A percentile compares a stretch with the other conserved stretches of the same genome.
phyloP scores from a whole-genome alignment of 2,329 filamentous ascomycete species.

The Rhynchosporium graminicola region DNA sequence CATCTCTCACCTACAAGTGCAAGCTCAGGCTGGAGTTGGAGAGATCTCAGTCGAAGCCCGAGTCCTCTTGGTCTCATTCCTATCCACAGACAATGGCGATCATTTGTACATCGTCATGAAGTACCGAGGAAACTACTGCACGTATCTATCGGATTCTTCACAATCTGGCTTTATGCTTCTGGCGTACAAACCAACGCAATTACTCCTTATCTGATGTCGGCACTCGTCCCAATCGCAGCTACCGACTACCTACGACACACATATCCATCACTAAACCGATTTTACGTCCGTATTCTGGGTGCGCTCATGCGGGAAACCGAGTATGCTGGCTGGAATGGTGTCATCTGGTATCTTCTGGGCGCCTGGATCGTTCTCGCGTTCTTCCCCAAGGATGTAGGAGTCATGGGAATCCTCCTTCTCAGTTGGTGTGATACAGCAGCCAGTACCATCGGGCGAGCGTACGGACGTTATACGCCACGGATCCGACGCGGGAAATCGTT shows the following conservation, averaged over 20 bases:
- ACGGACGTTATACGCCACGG: constrained; percentile 83
- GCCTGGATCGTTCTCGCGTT: constrained; percentile 83
- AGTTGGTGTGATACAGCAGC: constrained; percentile 99
- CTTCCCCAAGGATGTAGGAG: constrained; percentile 90
- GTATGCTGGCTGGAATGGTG: constrained; percentile 91
- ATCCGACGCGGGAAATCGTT: constrained; percentile 88
- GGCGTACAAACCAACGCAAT: constrained; percentile 78
- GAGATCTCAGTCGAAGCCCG: constrained; percentile 86
- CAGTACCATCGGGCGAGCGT: constrained; percentile 88
- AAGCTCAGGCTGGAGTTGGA: constrained; percentile 73
- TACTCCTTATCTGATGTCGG: constrained; percentile 78
- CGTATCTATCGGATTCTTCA: constrained; percentile 94
- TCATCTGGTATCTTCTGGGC: constrained; percentile 94
- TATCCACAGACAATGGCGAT: constrained; percentile 88
- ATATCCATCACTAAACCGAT: constrained; percentile 76
- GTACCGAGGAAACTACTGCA: constrained; percentile 92
- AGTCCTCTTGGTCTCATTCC: constrained; percentile 93
- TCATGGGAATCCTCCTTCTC: constrained; percentile 85
- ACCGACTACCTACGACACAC: constrained; percentile 82
- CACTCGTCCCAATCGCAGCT: constrained; percentile 79
- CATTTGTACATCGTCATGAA: constrained; percentile 93
- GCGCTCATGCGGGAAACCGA: constrained; percentile 97
- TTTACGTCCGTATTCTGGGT: constrained; percentile 83
- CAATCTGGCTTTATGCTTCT: constrained; percentile 79
- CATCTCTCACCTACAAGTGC: constrained; percentile 67